phyloP scores from a whole-genome alignment of 805 yeast genomes.

The Cephaloascus albidus region DNA sequence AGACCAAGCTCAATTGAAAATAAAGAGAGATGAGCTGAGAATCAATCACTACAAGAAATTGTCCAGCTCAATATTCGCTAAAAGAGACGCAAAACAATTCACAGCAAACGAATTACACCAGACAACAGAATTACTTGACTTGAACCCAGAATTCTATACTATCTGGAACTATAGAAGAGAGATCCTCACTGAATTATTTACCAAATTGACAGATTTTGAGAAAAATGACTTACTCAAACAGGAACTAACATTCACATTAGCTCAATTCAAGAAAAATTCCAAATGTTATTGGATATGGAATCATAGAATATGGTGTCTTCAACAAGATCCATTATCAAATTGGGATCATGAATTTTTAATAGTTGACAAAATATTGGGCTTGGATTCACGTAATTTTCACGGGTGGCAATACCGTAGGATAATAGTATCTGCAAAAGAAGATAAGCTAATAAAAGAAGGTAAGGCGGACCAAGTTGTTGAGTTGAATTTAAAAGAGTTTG shows the following conservation, averaged over 20 bases:
- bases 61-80: constrained; percentile 30
- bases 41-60: constrained; percentile 46
- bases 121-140: constrained; percentile 47
- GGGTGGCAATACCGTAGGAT: constrained; percentile 93
- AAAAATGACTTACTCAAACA: constrained; percentile 24
- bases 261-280: constrained; percentile 56
- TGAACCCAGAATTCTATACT: constrained; percentile 84
- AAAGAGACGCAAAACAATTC: constrained; percentile 9
- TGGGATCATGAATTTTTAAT: constrained; percentile 69
- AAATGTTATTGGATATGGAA: constrained; percentile 98
- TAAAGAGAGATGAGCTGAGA: constrained; percentile 48
- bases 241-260: constrained; percentile 57
- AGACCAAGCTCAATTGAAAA: constrained; percentile 44
- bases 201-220: constrained; percentile 8
- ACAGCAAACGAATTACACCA: constrained; percentile 30
- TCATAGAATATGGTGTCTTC: constrained; percentile 79
- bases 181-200: constrained; percentile 31
- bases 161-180: constrained; percentile 87
- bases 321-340: constrained; percentile 38
- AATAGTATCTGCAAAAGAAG: constrained; percentile 38
- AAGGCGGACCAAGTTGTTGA: constrained; percentile 10
- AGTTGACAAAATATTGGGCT: constrained; percentile 55
- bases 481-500: constrained; percentile 46
- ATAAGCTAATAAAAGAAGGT: constrained; percentile 8
- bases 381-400: constrained; percentile 82